phyloP scores from a whole-genome alignment of 495 filamentous ascomycete species.

The Venustampulla echinocandica region DNA sequence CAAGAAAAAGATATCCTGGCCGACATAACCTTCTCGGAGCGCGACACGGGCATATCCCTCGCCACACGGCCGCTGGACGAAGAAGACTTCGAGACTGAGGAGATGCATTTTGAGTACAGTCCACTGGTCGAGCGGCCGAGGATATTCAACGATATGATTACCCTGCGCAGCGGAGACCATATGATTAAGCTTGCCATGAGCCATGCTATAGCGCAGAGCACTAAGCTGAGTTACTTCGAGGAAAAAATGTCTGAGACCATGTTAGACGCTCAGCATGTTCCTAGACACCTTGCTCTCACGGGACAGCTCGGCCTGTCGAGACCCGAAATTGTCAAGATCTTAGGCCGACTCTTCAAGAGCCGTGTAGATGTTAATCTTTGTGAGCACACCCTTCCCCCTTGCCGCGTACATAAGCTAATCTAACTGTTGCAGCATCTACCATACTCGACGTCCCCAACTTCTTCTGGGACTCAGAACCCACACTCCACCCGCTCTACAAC shows the following conservation, averaged over 20 bases:
- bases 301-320: slow-evolving; percentile 87
- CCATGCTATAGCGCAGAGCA: slow-evolving; percentile 95
- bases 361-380: slow-evolving; percentile 97
- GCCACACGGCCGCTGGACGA: slow-evolving; percentile 34
- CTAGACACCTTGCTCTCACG: slow-evolving; percentile 76
- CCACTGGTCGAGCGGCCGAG: slow-evolving; percentile 72
- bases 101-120: slow-evolving; percentile 98
- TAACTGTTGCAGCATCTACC: slow-evolving; percentile 69
- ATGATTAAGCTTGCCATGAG: slow-evolving; percentile 98
- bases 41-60: slow-evolving; percentile 28
- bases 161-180: slow-evolving; percentile 79
- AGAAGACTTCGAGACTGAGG: slow-evolving; percentile 92
- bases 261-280: slow-evolving; percentile 84
- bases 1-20: slow-evolving; percentile 97
- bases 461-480: slow-evolving; percentile 97
- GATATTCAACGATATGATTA: slow-evolving; percentile 99
- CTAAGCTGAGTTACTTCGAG: slow-evolving; percentile 93
- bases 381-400: slow-evolving; percentile 37
- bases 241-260: slow-evolving; percentile 94
- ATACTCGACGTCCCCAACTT: slow-evolving; percentile 97
- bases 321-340: slow-evolving; percentile 83
- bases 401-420: slow-evolving; percentile 3
- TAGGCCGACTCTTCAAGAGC: slow-evolving; percentile 84
- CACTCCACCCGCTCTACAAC: slow-evolving; percentile 85
- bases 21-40: slow-evolving; percentile 83